Conservation (phyloP, 805 yeast species). For the Kuraishia molischiana region DNA sequence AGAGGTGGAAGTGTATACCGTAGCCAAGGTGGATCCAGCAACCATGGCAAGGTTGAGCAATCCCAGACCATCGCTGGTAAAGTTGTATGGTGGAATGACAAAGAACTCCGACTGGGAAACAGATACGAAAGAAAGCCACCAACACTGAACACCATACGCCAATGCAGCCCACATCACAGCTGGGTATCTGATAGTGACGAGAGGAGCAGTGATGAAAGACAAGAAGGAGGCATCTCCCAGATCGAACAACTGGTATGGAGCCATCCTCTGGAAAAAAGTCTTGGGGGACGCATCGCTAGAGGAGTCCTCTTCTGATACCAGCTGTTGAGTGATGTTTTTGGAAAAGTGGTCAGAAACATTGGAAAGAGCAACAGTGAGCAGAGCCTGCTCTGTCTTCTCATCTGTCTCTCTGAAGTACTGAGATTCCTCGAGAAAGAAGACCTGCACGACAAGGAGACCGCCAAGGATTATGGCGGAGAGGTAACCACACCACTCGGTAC, state of each 20-base stretch:
- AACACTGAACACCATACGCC: conserved; percentile 36
- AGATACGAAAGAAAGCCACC: conserved; percentile 38
- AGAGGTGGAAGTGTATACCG: conserved; percentile 37
- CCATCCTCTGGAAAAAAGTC: conserved; percentile 15
- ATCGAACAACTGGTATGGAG: background rate
- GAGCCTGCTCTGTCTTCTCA: background rate
- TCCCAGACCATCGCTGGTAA: conserved; percentile 35
- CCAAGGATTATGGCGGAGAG: conserved; percentile 54
- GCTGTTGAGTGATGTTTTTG: background rate
- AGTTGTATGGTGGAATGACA: conserved; percentile 38
- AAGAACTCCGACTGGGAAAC: conserved; percentile 38
- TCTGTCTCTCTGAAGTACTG: conserved; percentile 36
- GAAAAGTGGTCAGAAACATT: background rate
- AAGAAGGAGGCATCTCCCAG: background rate
- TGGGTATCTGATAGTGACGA: conserved; percentile 35
- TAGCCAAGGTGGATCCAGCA: conserved; percentile 32
- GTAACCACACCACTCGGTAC: conserved; percentile 74
- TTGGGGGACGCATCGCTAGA: background rate
- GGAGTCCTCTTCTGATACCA: background rate
- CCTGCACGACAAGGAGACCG: conserved; percentile 36
- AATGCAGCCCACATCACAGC: conserved; percentile 51
- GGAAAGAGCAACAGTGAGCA: background rate
- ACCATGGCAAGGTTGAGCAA: conserved; percentile 43
- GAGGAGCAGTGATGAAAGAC: conserved; percentile 24
- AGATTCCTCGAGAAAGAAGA: conserved; percentile 65